phyloP scores from a whole-genome alignment of 805 yeast genomes.

The Barnettozyma sp. region DNA sequence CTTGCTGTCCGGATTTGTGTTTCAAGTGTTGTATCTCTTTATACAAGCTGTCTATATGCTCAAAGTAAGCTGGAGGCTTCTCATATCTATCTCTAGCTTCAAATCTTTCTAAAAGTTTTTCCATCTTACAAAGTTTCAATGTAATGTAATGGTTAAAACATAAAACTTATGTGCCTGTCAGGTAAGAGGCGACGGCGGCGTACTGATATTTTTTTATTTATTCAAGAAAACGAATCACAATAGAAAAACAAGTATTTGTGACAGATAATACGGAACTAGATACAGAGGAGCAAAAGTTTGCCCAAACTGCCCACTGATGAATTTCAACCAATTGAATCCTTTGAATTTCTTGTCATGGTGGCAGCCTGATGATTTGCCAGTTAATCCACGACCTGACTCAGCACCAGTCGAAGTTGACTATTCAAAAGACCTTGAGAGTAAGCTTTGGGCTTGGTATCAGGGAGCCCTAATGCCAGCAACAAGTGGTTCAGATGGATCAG shows the following conservation, averaged over 20 bases:
- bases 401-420: slow-evolving; percentile 11
- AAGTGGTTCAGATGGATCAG: too few species aligned
- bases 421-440: slow-evolving; percentile 16
- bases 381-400: slow-evolving; percentile 8
- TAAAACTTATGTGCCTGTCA: too few species aligned
- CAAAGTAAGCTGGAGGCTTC: slow-evolving; percentile 4
- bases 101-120: slow-evolving; percentile 5
- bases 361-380: slow-evolving; percentile 8
- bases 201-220: neutral
- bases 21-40: slow-evolving; percentile 1
- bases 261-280: too few species aligned
- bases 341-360: slow-evolving; percentile 9
- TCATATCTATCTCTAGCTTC: slow-evolving; percentile 16
- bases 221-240: too few species aligned
- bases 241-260: too few species aligned
- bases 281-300: too few species aligned
- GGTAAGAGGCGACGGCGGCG: too few species aligned
- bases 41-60: slow-evolving; percentile 3
- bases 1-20: slow-evolving; percentile 12
- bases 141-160: too few species aligned
- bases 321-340: slow-evolving; percentile 1
- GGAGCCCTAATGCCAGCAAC: slow-evolving; percentile 4
- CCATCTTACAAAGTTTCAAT: neutral
- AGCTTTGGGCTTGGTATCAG: slow-evolving; percentile 24
- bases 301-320: neutral